Percentiles rank a stretch among this genome's conserved stretches.
These are phyloP conservation scores for Penicillium chermesinum DNA, from an alignment of 495 filamentous ascomycete species.

Conservation along the genomic window DNA sequence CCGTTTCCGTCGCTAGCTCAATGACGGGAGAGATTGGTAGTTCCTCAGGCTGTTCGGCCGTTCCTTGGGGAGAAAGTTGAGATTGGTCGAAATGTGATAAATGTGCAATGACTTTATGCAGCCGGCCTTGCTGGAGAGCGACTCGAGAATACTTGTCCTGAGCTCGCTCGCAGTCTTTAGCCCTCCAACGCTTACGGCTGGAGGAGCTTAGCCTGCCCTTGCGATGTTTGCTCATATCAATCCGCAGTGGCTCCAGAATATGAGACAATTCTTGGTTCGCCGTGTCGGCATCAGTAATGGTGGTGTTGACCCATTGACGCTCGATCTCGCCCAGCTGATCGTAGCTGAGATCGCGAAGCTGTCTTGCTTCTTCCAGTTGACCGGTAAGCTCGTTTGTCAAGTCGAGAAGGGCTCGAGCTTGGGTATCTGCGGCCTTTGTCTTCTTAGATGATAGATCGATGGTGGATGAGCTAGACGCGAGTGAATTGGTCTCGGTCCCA, in stretches of 20 bases:
- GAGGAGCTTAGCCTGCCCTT: constrained; percentile 12
- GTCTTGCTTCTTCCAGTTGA: constrained; percentile 4
- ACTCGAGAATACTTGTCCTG: constrained; percentile 5
- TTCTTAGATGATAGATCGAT: constrained; percentile 6
- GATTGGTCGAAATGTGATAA: neutral
- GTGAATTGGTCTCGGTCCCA: neutral
- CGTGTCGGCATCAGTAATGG: constrained; percentile 7
- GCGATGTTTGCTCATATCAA: constrained; percentile 9
- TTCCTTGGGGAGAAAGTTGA: neutral
- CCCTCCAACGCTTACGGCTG: constrained; percentile 14
- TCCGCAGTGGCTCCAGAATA: constrained; percentile 8
- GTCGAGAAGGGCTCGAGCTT: constrained; percentile 4
- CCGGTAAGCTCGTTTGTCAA: constrained; percentile 5
- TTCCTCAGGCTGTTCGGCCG: neutral
- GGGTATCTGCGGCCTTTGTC: constrained; percentile 7
- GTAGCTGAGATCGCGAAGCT: constrained; percentile 5
- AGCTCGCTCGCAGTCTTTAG: constrained; percentile 1
- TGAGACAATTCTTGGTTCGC: constrained; percentile 4
- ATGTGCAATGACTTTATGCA: constrained; percentile 8
- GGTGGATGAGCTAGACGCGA: neutral
- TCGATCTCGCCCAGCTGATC: constrained; percentile 15
- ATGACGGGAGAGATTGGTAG: neutral
- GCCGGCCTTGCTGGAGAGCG: constrained; percentile 5
- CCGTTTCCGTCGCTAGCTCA: neutral
- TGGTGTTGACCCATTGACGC: constrained; percentile 15